Percentiles rank a stretch among this genome's conserved stretches.
Evolutionary conservation across 805 yeast genomes (phyloP).

Genomic region (Yamadazyma kitorensis): DNA sequence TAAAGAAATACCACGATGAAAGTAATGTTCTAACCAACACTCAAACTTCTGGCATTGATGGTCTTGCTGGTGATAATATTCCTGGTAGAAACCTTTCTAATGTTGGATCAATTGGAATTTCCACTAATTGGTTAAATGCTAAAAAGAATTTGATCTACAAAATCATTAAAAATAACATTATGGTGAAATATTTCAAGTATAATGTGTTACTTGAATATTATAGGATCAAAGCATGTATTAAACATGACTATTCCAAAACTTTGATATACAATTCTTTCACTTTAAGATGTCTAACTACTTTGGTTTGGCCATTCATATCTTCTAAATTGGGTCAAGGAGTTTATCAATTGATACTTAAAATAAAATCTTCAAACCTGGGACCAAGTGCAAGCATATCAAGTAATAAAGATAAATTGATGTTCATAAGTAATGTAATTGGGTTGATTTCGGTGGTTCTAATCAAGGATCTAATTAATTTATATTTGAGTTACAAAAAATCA

Average conservation of each 20-base stretch:
- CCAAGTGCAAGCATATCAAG: too few species aligned
- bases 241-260: slow-evolving; percentile 31
- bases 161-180: slow-evolving; percentile 5
- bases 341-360: slow-evolving; percentile 11
- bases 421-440: slow-evolving; percentile 32
- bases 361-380: slow-evolving; percentile 12
- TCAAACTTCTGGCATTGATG: too few species aligned
- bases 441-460: slow-evolving; percentile 30
- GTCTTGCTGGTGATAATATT: too few species aligned
- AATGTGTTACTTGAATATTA: slow-evolving; percentile 16
- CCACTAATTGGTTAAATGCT: neutral
- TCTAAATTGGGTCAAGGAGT: slow-evolving; percentile 30
- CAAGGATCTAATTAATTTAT: slow-evolving; percentile 32
- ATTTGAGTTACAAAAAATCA: slow-evolving; percentile 26
- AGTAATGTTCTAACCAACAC: too few species aligned
- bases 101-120: neutral
- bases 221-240: slow-evolving; percentile 31
- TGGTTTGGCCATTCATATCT: slow-evolving; percentile 40
- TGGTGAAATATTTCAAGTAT: slow-evolving; percentile 9
- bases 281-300: slow-evolving; percentile 28
- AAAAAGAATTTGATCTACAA: neutral
- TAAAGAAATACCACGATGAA: neutral
- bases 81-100: too few species aligned
- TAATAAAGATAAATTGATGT: slow-evolving; percentile 13
- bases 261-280: slow-evolving; percentile 22